A percentile compares a stretch with the other conserved stretches of the same genome.
These are phyloP conservation scores for Aspergillus sp. DNA, from an alignment of 2,329 filamentous ascomycete species.

Conservation along the genomic window DNA sequence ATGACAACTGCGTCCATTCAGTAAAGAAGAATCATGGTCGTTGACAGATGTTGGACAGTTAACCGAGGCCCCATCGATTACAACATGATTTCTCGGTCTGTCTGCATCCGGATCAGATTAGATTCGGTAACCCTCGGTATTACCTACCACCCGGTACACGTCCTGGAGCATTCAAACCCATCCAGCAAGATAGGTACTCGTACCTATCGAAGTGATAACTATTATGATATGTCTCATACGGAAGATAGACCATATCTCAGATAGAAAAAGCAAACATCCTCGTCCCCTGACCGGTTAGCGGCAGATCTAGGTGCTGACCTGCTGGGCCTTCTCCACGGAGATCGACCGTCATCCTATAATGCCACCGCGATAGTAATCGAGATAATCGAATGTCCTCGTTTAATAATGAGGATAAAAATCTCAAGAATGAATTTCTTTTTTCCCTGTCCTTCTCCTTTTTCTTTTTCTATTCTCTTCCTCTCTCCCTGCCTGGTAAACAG, in stretches of 20 bases:
- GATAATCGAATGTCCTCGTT: conserved; percentile 13
- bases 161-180: background rate
- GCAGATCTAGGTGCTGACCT: conserved; percentile 13
- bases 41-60: background rate
- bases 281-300: conserved; percentile 13
- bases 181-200: too few relatives aligned
- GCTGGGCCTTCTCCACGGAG: conserved; percentile 10
- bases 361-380: conserved; percentile 4
- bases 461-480: background rate
- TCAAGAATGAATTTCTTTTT: too few relatives aligned
- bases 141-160: background rate
- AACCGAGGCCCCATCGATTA: background rate
- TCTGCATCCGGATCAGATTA: conserved; percentile 24
- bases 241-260: background rate
- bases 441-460: background rate
- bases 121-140: conserved; percentile 15
- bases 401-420: too few relatives aligned
- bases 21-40: too few relatives aligned
- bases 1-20: too few relatives aligned
- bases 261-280: too few relatives aligned
- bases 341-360: conserved; percentile 6
- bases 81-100: background rate
- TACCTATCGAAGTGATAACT: too few relatives aligned
- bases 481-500: background rate
- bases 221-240: too few relatives aligned